A percentile compares a stretch with the other conserved stretches of the same genome.
These are phyloP conservation scores for Juglanconis juglandina DNA, from an alignment of 2,329 filamentous ascomycete genomes.

Conservation along the genomic window DNA sequence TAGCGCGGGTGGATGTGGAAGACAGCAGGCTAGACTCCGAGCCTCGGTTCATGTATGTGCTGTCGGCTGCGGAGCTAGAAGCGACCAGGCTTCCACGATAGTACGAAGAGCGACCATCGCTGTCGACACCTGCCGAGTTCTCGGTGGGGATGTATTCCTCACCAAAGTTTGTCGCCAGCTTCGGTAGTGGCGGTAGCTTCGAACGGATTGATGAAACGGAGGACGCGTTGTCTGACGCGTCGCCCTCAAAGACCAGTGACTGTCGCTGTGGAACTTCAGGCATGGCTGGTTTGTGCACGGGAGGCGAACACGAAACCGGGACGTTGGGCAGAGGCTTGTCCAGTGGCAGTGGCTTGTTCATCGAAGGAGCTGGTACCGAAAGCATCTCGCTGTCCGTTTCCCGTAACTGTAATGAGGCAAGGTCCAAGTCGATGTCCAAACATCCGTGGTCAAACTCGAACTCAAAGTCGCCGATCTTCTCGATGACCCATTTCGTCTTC, in stretches of 20 bases:
- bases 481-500: slow-evolving; percentile 79
- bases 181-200: slow-evolving; percentile 54
- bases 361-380: slow-evolving; percentile 32
- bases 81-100: slow-evolving; percentile 68
- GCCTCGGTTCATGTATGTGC: slow-evolving; percentile 74
- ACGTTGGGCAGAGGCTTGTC: slow-evolving; percentile 69
- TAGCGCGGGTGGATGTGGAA: slow-evolving; percentile 79
- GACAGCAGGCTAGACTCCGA: slow-evolving; percentile 80
- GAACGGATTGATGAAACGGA: slow-evolving; percentile 47
- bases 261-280: slow-evolving; percentile 38
- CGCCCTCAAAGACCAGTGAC: slow-evolving; percentile 38
- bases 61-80: slow-evolving; percentile 74
- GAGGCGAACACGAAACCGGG: slow-evolving; percentile 50
- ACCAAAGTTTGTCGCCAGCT: slow-evolving; percentile 49
- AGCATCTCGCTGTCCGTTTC: slow-evolving; percentile 31
- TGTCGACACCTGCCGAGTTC: slow-evolving; percentile 42
- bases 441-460: slow-evolving; percentile 64
- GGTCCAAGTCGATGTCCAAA: slow-evolving; percentile 56
- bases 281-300: slow-evolving; percentile 26
- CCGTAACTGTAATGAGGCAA: slow-evolving; percentile 46
- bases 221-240: slow-evolving; percentile 41
- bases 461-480: slow-evolving; percentile 88
- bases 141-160: slow-evolving; percentile 49
- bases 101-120: slow-evolving; percentile 49
- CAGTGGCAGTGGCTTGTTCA: slow-evolving; percentile 42